A percentile compares a stretch with the other conserved stretches of the same genome.
phyloP scores from a whole-genome alignment of 2,329 filamentous ascomycete genomes.

The Diaporthe citri region DNA sequence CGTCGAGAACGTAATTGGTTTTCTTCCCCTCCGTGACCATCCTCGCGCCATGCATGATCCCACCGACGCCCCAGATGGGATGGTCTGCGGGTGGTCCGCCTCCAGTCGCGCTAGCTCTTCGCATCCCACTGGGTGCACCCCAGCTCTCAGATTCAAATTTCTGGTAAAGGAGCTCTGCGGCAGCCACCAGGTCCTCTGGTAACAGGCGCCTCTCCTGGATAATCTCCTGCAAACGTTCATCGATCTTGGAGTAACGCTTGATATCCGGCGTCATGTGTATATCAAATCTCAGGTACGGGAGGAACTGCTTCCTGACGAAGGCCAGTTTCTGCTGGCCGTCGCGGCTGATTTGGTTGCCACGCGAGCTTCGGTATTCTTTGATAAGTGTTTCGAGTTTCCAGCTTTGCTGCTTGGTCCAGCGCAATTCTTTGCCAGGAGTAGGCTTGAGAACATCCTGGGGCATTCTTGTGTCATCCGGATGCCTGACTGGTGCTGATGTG shows the following conservation, averaged over 20 bases:
- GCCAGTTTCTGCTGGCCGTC: background rate
- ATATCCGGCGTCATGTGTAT: background rate
- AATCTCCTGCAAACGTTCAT: background rate
- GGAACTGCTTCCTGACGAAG: background rate
- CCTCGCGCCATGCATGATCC: conserved; percentile 49
- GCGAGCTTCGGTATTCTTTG: background rate
- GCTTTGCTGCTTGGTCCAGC: background rate
- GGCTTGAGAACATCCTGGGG: background rate
- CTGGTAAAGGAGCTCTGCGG: conserved; percentile 20
- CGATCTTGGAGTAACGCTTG: background rate
- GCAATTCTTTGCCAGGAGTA: background rate
- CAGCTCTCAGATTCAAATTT: conserved; percentile 26
- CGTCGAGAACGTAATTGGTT: conserved; percentile 37
- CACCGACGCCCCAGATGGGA: conserved; percentile 47
- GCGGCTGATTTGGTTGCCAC: background rate
- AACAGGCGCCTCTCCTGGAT: background rate
- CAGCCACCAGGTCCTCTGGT: background rate
- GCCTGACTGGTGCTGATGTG: background rate
- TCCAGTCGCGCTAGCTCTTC: background rate
- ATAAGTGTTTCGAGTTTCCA: background rate
- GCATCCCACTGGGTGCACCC: background rate
- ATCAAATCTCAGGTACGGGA: conserved; percentile 6
- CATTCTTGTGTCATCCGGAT: conserved; percentile 15
- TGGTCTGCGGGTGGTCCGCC: conserved; percentile 43
- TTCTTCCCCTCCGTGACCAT: conserved; percentile 15